Evolutionary conservation across 1,139 yeast genomes (phyloP), one percentile per base, ranked within the genome.

Genomic region (Yamadazyma sp.): DNA sequence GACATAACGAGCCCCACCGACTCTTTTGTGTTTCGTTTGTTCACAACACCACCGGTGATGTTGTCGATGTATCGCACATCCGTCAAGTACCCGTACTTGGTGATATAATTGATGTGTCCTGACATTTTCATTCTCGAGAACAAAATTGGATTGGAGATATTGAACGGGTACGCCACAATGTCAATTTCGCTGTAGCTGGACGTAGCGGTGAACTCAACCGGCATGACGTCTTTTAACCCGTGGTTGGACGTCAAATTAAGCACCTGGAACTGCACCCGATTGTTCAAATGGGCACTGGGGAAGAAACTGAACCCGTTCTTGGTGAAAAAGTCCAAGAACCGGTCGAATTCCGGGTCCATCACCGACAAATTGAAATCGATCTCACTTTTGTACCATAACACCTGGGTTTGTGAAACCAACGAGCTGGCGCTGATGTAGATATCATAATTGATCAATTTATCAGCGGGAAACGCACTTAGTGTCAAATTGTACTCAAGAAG

Each of bases 41-140:
- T 42, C 10, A 67, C 84, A 2, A 72, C 43, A 0, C 81, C 85
- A 1, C 89, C 89, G n/a, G 70, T 67, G 75, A 78, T 78, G 44
- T 83, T 82, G 34, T 82, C 88, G 40, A 83, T 53, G 48, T 71
- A 83, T 46, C 76, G 69, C 3, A 70, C 55, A 51, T 83, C 90
- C 15, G 75, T 59, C 6, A 82, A 58, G 42, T 67, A 70, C 3
- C 63, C 68, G 16, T 45, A 35, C 3, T 31, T 12, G 16, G 37
- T 37, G 12, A 56, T 51, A 13, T 57, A 67, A 41, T 71, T 70
- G 3, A 79, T 47, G n/a, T 62, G 56, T 0, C 86, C 86, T 11
- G 56, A 51, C 4, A 77, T 58, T 13, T 52, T 44, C 48, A 76
- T 80, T 29, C 70, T 69, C 17, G 75, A 57, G 50, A 82, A 82